Evolutionary conservation across 2,329 filamentous ascomycete genomes (phyloP), one percentile per base, ranked within the genome.

Genomic region (Aspergillus piperis): DNA sequence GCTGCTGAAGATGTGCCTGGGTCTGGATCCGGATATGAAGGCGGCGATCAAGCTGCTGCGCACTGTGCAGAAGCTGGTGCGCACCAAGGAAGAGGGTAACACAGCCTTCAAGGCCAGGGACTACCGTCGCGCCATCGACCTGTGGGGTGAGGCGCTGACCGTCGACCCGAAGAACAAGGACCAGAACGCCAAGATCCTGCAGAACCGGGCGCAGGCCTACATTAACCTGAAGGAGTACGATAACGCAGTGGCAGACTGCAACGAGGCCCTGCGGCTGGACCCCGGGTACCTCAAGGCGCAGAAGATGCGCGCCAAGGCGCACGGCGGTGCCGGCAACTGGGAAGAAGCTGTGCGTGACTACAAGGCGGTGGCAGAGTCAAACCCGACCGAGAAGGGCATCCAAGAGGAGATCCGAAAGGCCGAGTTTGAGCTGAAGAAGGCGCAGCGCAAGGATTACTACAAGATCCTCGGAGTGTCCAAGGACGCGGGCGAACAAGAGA

Each of bases 391-490:
- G 75, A 86, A 88, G 44, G 87, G 84, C 13, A 89, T 98, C 62
- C 83, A 85, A 54, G 93, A 90, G 77, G 95, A 99, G 71, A 87
- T 98, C 48, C 89, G 91, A 59, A 90, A 89, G 70, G 95, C 94
- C 1, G 94, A 99, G 80, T 82, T 97, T 25, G 95, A 99, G 80
- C 82, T 98, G 64, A 99, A 99, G 88, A 98, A 98, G 88, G 90
- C 90, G 76, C 90, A 94, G 79, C 86, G 95, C 63, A 99, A 99
- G 79, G 95, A 99, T 73, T 98, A 96, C 81, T 99, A 99, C 83
- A 97, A 97, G 85, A 96, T 98, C 67, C 86, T 99, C 56, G 90
- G 89, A 5, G 81, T 99, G 8, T 82, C 90, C 60, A 98, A 97
- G 83, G 90, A 93, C 63, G 92, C 92, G 39, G 86, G 85, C 42